Evolutionary conservation across 768 basidiomycete genomes (phyloP).

Genomic region (Lactifluus piperatus): DNA sequence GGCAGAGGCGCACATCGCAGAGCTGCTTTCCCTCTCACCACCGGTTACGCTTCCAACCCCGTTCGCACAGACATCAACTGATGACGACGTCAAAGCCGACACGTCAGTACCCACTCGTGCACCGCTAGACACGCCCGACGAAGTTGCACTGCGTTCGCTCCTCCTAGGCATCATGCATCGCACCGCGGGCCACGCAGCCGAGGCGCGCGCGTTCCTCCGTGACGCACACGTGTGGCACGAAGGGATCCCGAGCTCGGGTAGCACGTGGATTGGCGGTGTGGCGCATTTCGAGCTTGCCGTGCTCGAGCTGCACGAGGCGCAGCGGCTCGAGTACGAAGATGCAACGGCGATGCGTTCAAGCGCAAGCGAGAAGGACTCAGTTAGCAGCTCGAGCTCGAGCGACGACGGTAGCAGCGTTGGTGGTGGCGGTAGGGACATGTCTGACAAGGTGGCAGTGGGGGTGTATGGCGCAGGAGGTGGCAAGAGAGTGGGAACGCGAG

Average conservation of each 20-base stretch:
- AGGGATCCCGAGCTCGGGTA: conserved; percentile 32
- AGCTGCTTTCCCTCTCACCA: conserved; percentile 44
- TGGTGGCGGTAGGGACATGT: not conserved
- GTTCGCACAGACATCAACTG: conserved; percentile 22
- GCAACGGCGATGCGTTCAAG: not conserved
- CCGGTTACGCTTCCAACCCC: conserved; percentile 26
- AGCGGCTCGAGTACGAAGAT: conserved; percentile 13
- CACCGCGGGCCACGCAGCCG: conserved; percentile 38
- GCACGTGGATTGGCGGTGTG: conserved; percentile 61
- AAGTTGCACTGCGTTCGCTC: conserved; percentile 57
- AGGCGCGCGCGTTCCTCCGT: conserved; percentile 40
- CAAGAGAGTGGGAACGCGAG: not conserved
- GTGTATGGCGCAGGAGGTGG: not conserved
- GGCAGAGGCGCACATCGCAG: conserved; percentile 52
- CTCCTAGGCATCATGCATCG: conserved; percentile 62
- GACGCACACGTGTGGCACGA: conserved; percentile 41
- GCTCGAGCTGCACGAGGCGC: conserved; percentile 50
- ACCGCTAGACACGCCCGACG: conserved; percentile 57
- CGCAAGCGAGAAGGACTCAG: not conserved
- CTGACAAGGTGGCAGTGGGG: not conserved
- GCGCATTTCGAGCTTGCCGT: conserved; percentile 65
- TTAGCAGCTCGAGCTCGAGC: conserved; percentile 1
- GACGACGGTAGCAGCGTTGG: conserved; percentile 3
- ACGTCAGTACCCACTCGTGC: conserved; percentile 24
- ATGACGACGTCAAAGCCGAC: not conserved